Base-by-base conservation (phyloP, 2,329 filamentous ascomycete species). In the Lasiodiplodia theobromae region DNA sequence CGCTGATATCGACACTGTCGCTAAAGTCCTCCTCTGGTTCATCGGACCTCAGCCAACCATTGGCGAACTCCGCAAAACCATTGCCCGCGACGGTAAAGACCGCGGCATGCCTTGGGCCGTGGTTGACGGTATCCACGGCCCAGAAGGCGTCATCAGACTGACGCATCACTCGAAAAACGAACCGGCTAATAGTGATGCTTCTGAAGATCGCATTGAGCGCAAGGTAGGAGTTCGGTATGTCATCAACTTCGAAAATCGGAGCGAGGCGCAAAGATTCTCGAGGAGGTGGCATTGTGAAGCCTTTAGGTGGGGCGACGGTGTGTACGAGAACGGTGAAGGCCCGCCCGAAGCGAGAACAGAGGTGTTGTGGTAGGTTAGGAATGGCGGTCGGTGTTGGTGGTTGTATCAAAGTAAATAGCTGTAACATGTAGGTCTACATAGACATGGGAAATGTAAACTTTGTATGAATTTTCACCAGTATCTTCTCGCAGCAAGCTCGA, bases 231-330 rank as follows among this genome's bases (percentile, higher is more conserved):
- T 74, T 44, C 79, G 85, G 51, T 87, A 87, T 79, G 79, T 90
- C 16, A 72, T 90, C 25, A 82, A 85, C 4, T 89, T 91, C 70
- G 74, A 81, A 16, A 85, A 86, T n/a, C 79, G 83, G 62, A 78
- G 80, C 11, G 87, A 87, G 70, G 87, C 87, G 23, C 82, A 81
- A 66, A 77, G 83, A 70, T 87, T 87, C 76, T 80, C 83, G 3
- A 73, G 79, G 58, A 77, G 82, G 68, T 89, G 86, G 86, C 84
- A 88, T 34, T 7, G 78, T 76, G 82, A 51, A 79, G 80, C 65
- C 51, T 65, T 52, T 31, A 53, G 25, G 31, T 34, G 31, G 7
- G n/a, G 10, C 1, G 40, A 23, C 4, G 67, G 53, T 8, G 38
- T 34, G n/a, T 49, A 49, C 25, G 67, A 64, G 51, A 31, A 54